Percentiles rank a stretch among this genome's conserved stretches.
Evolutionary conservation across 2,329 filamentous ascomycete species (phyloP).

Genomic region (Cordyceps tenuipes): DNA sequence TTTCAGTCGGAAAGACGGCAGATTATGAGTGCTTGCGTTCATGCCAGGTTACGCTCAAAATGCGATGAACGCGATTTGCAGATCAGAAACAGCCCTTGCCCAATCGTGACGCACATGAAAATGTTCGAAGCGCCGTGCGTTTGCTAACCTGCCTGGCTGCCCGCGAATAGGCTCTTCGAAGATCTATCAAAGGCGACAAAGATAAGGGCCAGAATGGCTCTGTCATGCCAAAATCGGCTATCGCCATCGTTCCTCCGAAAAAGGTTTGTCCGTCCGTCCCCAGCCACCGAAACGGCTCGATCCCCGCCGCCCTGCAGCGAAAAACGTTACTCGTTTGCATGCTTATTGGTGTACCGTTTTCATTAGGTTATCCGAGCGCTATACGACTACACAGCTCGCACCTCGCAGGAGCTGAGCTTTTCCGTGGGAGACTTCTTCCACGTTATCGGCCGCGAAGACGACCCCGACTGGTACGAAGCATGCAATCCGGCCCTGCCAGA

Average conservation of each 20-base stretch:
- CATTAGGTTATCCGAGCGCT: slow-evolving; percentile 91
- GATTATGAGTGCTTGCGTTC: neutral
- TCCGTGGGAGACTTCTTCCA: slow-evolving; percentile 96
- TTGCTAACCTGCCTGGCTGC: slow-evolving; percentile 35
- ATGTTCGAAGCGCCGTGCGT: neutral
- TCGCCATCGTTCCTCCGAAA: slow-evolving; percentile 85
- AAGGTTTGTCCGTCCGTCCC: slow-evolving; percentile 57
- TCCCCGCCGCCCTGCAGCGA: neutral
- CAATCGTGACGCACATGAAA: neutral
- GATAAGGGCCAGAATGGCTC: slow-evolving; percentile 61
- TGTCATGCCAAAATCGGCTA: slow-evolving; percentile 74
- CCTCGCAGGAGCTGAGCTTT: slow-evolving; percentile 76
- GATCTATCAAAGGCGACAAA: slow-evolving; percentile 88
- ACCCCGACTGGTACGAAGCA: slow-evolving; percentile 94
- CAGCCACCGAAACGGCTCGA: neutral
- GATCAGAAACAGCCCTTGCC: neutral
- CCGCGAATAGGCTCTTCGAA: slow-evolving; percentile 61
- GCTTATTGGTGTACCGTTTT: neutral
- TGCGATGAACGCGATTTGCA: neutral
- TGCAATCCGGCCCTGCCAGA: slow-evolving; percentile 87
- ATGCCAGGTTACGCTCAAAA: neutral
- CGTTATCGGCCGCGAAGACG: slow-evolving; percentile 92
- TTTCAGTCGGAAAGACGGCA: too few relatives aligned
- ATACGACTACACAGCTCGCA: slow-evolving; percentile 79
- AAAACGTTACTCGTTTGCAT: neutral